Evolutionary conservation across 345 rosid genomes (phyloP), one percentile per base, ranked within the genome.

Genomic region (Carallia brachiata): DNA sequence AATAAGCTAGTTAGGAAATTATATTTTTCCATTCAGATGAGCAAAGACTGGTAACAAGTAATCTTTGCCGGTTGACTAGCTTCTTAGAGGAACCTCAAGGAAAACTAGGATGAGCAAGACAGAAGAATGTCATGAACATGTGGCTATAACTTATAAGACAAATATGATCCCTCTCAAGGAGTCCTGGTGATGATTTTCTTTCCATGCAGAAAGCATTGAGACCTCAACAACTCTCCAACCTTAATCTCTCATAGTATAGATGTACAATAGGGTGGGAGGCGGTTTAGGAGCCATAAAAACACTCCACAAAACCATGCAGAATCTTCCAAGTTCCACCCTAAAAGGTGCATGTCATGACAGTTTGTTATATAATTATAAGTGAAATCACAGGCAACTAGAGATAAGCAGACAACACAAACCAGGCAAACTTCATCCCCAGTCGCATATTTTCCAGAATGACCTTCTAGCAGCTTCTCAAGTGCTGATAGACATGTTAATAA

Each of bases 341-440:
- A 44, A 44, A 44, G 50, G 3, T 44, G 50, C 3, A 16, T 44
- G 17, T 13, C 50, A 13, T 44, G 50, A 44, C 4, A 13, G 17
- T 44, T 13, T 44, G 50, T 44, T 3, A 1, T 44, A 44, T 44
- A 44, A 44, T 44, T 44, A 44, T 44, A 44, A 10, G 50, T 13
- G 50, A 44, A 3, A 44, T 44, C 50, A 44, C 16, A 27, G 0
- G 15, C 28, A 19, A 56, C 4, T 27, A 56, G 28, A 30, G 60
- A 19, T 56, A 8, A 15, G 60, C 12, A 34, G 17, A 32, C 72
- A 65, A 67, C 50, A 67, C 76, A 66, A 70, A 87, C 97, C 97
- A 88, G 67, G 71, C 6, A 86, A 83, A 89, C 82, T 77, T 87
- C 87, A 73, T 88, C 89, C 60, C 92, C 94, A 34, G 86, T 88